Evolutionary conservation across 306 rosid genomes (phyloP).

Genomic region (Lotus japonicus): DNA sequence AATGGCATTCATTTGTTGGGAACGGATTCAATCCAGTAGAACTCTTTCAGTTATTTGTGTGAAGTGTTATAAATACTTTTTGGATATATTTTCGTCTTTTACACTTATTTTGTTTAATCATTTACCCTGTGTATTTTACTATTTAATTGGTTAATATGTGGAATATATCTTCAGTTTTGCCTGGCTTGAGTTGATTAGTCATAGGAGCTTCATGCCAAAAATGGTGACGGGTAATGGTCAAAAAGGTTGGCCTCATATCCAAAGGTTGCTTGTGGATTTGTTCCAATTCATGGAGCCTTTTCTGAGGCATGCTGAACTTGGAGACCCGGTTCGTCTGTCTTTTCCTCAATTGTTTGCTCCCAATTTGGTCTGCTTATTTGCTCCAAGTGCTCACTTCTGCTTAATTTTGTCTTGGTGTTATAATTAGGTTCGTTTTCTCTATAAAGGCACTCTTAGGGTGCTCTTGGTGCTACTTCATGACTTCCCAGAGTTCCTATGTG

Average conservation of each 20-base stretch:
- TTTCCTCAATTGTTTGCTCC: conserved; percentile 8
- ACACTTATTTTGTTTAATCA: not conserved
- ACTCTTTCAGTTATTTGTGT: not conserved
- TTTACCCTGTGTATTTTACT: not conserved
- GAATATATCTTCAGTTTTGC: conserved; percentile 69
- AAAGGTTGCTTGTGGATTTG: conserved; percentile 82
- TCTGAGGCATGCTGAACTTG: conserved; percentile 93
- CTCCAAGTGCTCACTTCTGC: no score
- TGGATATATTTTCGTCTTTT: not conserved
- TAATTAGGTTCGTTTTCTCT: conserved; percentile 72
- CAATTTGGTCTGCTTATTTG: not conserved
- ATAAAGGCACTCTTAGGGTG: conserved; percentile 94
- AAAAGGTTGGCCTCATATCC: conserved; percentile 90
- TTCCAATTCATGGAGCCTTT: conserved; percentile 97
- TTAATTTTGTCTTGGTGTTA: not conserved
- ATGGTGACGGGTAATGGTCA: conserved; percentile 87
- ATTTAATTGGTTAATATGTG: not conserved
- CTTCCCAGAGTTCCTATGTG: conserved; percentile 94
- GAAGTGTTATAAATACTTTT: not conserved
- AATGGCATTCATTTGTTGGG: not conserved
- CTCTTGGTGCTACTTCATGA: conserved; percentile 95
- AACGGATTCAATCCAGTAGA: not conserved
- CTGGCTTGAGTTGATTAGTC: conserved; percentile 98
- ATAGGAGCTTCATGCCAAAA: conserved; percentile 93
- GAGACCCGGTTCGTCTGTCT: conserved; percentile 57